Percentiles rank a stretch among this genome's conserved stretches.
Conservation (phyloP, 1,284 basidiomycete genomes). For the Microbotryum lychnidis-dioicae region DNA sequence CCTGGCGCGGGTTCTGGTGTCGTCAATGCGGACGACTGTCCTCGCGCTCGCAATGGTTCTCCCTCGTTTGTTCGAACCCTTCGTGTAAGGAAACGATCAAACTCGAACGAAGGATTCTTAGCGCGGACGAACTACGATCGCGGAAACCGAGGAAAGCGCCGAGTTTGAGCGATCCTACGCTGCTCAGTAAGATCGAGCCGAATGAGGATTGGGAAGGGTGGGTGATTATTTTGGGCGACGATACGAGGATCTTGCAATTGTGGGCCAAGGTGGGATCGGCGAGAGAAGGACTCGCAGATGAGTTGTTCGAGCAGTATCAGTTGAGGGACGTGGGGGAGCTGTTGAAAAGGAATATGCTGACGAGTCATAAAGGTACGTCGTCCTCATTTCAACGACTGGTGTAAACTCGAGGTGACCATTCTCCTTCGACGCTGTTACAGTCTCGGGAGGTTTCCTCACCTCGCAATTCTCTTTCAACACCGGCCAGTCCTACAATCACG, state of each 20-base stretch:
- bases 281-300: conserved; percentile 1
- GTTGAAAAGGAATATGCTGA: conserved; percentile 15
- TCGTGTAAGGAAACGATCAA: conserved; percentile 6
- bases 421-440: not conserved
- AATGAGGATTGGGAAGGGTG: conserved; percentile 5
- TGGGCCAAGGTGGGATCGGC: not conserved
- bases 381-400: not conserved
- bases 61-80: conserved; percentile 8
- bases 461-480: conserved; percentile 13
- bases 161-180: not conserved
- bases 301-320: conserved; percentile 20
- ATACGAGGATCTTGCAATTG: conserved; percentile 17
- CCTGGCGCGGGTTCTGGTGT: conserved; percentile 26
- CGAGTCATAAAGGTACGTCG: conserved; percentile 4
- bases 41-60: conserved; percentile 15
- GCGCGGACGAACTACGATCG: not conserved
- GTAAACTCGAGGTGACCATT: not conserved
- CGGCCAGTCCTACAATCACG: conserved; percentile 19
- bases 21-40: conserved; percentile 16
- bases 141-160: not conserved
- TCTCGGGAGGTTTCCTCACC: conserved; percentile 2
- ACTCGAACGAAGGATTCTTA: not conserved
- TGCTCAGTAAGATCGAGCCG: not conserved
- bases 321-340: conserved; percentile 7
- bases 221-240: conserved; percentile 5